phyloP scores from a whole-genome alignment of 2,329 filamentous ascomycete species.

The Claviceps sp. region DNA sequence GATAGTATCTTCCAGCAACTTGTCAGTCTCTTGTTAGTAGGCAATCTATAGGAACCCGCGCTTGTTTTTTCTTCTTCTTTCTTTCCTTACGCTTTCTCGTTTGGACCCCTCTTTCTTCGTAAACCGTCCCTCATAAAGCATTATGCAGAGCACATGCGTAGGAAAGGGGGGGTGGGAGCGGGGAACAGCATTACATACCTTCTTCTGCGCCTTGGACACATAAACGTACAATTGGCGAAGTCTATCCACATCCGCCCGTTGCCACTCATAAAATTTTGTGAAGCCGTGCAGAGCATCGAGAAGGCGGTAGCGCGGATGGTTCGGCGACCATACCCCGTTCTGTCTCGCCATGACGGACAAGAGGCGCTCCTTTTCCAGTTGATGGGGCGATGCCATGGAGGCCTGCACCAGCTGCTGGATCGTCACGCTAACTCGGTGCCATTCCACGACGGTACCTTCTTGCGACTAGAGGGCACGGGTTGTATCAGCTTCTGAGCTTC shows the following conservation, averaged over 20 bases:
- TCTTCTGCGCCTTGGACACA: constrained; percentile 20
- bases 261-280: constrained; percentile 19
- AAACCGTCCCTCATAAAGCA: too few relatives aligned
- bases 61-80: too few relatives aligned
- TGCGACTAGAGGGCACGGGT: not conserved
- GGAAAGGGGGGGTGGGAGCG: too few relatives aligned
- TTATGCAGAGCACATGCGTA: too few relatives aligned
- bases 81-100: too few relatives aligned
- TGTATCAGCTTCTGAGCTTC: not conserved
- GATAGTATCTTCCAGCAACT: constrained; percentile 41
- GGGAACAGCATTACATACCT: constrained; percentile 9
- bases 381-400: constrained; percentile 14
- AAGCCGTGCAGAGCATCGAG: constrained; percentile 27
- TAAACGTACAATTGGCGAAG: constrained; percentile 23
- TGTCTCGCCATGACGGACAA: constrained; percentile 16
- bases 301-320: constrained; percentile 25
- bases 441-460: constrained; percentile 9
- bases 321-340: constrained; percentile 19
- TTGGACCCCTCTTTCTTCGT: too few relatives aligned
- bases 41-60: too few relatives aligned
- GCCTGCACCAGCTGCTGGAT: constrained; percentile 11
- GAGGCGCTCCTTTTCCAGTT: constrained; percentile 18
- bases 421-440: constrained; percentile 16
- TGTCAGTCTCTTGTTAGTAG: not conserved
- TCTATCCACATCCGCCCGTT: constrained; percentile 23